These are phyloP conservation scores for Kokia cookei DNA, from an alignment of 441 rosid genomes.

Conservation along the genomic window DNA sequence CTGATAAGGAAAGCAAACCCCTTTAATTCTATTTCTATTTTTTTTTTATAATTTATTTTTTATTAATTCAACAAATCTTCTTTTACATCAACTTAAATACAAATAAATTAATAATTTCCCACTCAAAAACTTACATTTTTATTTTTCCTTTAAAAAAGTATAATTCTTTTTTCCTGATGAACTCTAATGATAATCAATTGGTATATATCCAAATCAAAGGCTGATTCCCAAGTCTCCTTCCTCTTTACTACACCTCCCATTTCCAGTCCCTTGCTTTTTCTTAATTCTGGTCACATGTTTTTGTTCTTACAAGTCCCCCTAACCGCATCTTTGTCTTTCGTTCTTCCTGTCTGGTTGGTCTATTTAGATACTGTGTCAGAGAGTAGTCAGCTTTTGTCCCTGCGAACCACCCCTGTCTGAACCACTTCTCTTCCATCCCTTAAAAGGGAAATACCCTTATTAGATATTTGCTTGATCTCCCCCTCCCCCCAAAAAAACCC, in stretches of 20 bases:
- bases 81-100: too few relatives aligned
- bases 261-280: constrained; percentile 20
- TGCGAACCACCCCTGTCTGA: neutral
- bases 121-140: too few relatives aligned
- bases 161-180: too few relatives aligned
- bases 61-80: neutral
- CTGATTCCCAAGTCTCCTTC: constrained; percentile 25
- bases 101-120: too few relatives aligned
- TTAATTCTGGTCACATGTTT: constrained; percentile 12
- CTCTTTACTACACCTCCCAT: constrained; percentile 38
- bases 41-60: neutral
- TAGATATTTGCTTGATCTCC: too few relatives aligned
- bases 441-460: too few relatives aligned
- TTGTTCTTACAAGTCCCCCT: constrained; percentile 9
- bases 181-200: neutral
- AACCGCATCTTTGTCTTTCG: constrained; percentile 1
- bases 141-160: too few relatives aligned
- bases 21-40: neutral
- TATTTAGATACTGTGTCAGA: constrained; percentile 27
- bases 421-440: neutral
- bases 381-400: constrained; percentile 12
- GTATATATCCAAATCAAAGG: neutral
- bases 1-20: constrained; percentile 15
- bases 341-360: constrained; percentile 12
- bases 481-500: neutral